Conservation (phyloP, 139 green algal genomes). For the Volvox reticuliferus region DNA sequence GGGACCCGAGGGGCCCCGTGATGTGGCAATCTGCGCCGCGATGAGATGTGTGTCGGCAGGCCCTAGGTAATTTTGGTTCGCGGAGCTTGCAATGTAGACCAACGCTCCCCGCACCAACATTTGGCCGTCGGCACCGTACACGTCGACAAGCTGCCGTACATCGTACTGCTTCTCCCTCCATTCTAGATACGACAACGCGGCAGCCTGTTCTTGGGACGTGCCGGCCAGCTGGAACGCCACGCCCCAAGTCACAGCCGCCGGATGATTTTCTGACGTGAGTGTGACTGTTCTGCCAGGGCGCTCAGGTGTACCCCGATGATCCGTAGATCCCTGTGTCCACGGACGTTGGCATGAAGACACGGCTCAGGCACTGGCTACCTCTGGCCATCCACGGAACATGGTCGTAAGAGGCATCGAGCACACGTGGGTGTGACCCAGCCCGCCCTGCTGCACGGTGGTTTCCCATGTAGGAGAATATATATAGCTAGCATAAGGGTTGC, state of each 20-base stretch:
- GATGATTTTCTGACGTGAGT: constrained; percentile 49
- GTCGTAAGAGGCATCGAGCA: no score
- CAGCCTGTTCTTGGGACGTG: constrained; percentile 59
- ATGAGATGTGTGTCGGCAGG: constrained; percentile 63
- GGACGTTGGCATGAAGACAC: no score
- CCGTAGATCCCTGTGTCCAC: constrained; percentile 52
- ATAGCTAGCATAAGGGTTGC: no score
- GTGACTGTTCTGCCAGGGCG: constrained; percentile 78
- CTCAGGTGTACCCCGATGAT: constrained; percentile 70
- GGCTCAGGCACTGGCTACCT: no score
- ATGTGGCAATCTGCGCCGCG: constrained; percentile 69
- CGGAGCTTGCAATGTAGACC: constrained; percentile 68
- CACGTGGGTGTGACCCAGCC: no score
- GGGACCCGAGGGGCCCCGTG: constrained; percentile 69
- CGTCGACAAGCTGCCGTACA: constrained; percentile 56
- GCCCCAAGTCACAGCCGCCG: constrained; percentile 64
- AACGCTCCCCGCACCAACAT: constrained; percentile 46
- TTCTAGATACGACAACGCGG: constrained; percentile 75
- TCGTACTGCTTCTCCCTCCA: constrained; percentile 93
- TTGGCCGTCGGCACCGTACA: constrained; percentile 45
- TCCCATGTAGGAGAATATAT: no score
- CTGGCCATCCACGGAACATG: no score
- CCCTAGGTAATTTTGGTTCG: constrained; percentile 81
- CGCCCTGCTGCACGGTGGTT: no score
- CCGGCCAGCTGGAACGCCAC: constrained; percentile 67